Percentiles rank a stretch among this genome's conserved stretches.
Conservation (phyloP, 192 early-diverging fungal genomes). For the Pilobolus umbonatus region DNA sequence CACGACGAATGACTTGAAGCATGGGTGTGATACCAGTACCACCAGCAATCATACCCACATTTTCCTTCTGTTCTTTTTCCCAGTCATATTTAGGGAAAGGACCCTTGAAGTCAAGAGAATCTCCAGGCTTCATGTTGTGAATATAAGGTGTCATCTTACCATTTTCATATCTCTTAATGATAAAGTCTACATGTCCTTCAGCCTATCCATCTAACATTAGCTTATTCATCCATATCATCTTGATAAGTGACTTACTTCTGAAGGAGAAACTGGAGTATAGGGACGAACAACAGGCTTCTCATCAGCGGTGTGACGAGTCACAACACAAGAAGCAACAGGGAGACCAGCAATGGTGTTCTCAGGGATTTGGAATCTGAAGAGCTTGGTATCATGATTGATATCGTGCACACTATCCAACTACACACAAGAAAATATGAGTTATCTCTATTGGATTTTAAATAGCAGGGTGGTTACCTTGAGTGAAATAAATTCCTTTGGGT, state of each 20-base stretch:
- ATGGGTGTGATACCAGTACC: constrained; percentile 77
- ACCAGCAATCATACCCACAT: constrained; percentile 71
- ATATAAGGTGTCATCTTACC: constrained; percentile 55
- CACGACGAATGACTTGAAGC: constrained; percentile 59
- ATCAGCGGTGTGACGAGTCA: constrained; percentile 53
- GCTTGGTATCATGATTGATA: constrained; percentile 67
- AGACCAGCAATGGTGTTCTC: constrained; percentile 59
- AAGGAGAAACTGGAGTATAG: constrained; percentile 66
- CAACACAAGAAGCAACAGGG: constrained; percentile 69
- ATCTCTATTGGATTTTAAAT: background rate
- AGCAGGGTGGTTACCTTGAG: constrained; percentile 11
- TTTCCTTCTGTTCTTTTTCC: constrained; percentile 53
- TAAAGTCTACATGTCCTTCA: constrained; percentile 60
- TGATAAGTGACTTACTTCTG: constrained; percentile 23
- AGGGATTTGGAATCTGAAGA: constrained; percentile 67
- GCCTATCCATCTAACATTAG: constrained; percentile 17
- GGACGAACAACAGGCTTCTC: constrained; percentile 59
- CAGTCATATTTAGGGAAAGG: constrained; percentile 65
- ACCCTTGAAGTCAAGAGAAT: constrained; percentile 69
- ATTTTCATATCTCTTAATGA: constrained; percentile 65
- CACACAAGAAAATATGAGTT: background rate
- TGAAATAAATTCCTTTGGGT: background rate
- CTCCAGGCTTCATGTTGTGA: constrained; percentile 60
- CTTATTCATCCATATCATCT: background rate
- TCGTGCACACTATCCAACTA: constrained; percentile 38